These are phyloP conservation scores for Coemansia sp. DNA, from an alignment of 192 early-diverging fungal species.

Conservation along the genomic window DNA sequence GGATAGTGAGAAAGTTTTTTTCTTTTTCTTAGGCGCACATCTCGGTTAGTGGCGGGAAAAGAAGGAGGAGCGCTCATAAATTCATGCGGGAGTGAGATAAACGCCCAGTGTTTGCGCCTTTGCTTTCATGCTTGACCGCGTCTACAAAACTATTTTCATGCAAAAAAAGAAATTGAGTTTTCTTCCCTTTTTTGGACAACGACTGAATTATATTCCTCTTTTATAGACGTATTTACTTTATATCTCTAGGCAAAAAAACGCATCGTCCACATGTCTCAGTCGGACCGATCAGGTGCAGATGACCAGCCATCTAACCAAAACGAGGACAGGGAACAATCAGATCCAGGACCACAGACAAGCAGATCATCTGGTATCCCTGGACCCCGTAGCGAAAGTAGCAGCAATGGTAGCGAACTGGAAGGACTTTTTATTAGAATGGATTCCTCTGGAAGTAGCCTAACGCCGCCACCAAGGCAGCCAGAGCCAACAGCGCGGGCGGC, in stretches of 20 bases:
- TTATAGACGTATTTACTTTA: neutral
- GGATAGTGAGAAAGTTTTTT: neutral
- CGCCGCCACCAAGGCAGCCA: slow-evolving; percentile 3
- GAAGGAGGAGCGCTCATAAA: neutral
- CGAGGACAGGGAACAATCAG: slow-evolving; percentile 5
- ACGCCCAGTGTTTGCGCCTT: neutral
- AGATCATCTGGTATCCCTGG: neutral
- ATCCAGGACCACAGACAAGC: neutral
- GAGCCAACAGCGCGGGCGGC: slow-evolving; percentile 9
- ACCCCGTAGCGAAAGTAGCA: neutral
- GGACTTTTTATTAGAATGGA: neutral
- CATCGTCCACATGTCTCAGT: neutral
- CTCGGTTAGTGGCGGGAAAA: neutral
- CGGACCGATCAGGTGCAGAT: slow-evolving; percentile 7
- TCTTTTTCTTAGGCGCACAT: neutral
- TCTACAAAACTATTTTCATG: neutral
- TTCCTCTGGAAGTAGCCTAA: neutral
- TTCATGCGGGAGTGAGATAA: neutral
- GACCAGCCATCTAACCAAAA: neutral
- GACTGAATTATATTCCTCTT: neutral
- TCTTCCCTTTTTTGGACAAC: neutral
- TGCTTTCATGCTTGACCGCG: neutral
- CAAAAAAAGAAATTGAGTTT: neutral
- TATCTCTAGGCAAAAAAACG: neutral
- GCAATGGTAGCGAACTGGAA: neutral